These are phyloP conservation scores for Metschnikowia peoriensis DNA, from an alignment of 805 yeast genomes.

Conservation along the genomic window DNA sequence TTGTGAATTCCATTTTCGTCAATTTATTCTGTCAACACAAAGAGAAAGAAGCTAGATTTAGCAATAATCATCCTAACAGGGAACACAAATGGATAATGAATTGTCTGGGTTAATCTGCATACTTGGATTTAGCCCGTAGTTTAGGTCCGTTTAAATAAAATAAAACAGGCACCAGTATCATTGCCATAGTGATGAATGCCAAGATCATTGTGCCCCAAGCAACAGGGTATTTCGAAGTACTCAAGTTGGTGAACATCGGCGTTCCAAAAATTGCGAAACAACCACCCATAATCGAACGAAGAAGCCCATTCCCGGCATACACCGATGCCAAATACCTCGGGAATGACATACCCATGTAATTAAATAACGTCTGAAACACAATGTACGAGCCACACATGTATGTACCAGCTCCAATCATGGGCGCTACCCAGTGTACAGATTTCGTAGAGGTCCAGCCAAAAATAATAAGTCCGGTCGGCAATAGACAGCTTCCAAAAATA, in stretches of 20 bases:
- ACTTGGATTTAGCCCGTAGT: slow-evolving; percentile 44
- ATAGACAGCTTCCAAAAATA: slow-evolving; percentile 13
- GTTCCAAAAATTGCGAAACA: slow-evolving; percentile 15
- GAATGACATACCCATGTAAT: slow-evolving; percentile 15
- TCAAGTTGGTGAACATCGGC: slow-evolving; percentile 13
- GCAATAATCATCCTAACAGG: no score
- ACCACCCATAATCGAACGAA: slow-evolving; percentile 15
- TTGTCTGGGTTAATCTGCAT: slow-evolving; percentile 20
- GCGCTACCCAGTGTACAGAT: slow-evolving; percentile 16
- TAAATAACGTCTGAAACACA: slow-evolving; percentile 16
- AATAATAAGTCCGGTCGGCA: slow-evolving; percentile 14
- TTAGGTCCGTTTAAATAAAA: slow-evolving; percentile 45
- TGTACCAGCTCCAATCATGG: slow-evolving; percentile 14
- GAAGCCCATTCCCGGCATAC: slow-evolving; percentile 16
- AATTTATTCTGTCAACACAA: no score
- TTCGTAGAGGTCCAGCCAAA: slow-evolving; percentile 15
- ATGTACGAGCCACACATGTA: slow-evolving; percentile 15
- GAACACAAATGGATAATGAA: no score
- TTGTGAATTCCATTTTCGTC: no score
- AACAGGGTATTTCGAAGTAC: slow-evolving; percentile 10
- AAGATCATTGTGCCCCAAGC: slow-evolving; percentile 17
- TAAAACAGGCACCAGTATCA: slow-evolving; percentile 48
- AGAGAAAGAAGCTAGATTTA: no score
- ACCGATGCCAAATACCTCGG: slow-evolving; percentile 15
- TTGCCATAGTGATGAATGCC: slow-evolving; percentile 19